phyloP scores from a whole-genome alignment of 2,329 filamentous ascomycete genomes.

The Epichloe hybrida region DNA sequence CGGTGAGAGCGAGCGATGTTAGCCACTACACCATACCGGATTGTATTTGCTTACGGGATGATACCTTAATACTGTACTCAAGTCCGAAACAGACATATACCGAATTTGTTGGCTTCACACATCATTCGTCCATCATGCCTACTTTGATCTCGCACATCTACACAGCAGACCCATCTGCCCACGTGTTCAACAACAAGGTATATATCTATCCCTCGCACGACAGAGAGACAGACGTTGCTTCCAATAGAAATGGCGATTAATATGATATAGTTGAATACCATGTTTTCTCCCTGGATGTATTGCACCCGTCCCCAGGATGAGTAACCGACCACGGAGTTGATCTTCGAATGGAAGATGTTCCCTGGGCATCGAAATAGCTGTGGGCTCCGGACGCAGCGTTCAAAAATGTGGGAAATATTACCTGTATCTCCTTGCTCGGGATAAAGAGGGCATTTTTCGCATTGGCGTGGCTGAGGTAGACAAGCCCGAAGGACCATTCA shows the following conservation, averaged over 20 bases:
- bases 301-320: conserved; percentile 36
- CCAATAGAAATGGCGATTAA: conserved; percentile 77
- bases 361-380: conserved; percentile 66
- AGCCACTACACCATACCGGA: conserved; percentile 23
- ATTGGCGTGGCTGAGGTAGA: too few relatives aligned
- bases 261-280: conserved; percentile 65
- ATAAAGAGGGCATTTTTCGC: too few relatives aligned
- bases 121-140: conserved; percentile 24
- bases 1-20: conserved; percentile 25
- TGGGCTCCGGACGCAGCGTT: conserved; percentile 67
- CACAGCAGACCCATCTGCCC: conserved; percentile 68
- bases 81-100: neutral
- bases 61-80: neutral
- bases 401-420: conserved; percentile 58
- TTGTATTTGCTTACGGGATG: too few relatives aligned
- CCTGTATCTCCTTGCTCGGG: conserved; percentile 61
- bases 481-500: too few relatives aligned
- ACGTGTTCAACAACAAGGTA: conserved; percentile 61
- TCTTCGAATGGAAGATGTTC: conserved; percentile 47
- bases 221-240: conserved; percentile 56
- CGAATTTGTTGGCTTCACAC: conserved; percentile 11
- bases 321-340: conserved; percentile 63
- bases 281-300: conserved; percentile 46
- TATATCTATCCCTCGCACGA: conserved; percentile 83
- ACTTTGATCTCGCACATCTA: conserved; percentile 56